Conservation (phyloP, 345 rosid species). For the Geranium rotundifolium region DNA sequence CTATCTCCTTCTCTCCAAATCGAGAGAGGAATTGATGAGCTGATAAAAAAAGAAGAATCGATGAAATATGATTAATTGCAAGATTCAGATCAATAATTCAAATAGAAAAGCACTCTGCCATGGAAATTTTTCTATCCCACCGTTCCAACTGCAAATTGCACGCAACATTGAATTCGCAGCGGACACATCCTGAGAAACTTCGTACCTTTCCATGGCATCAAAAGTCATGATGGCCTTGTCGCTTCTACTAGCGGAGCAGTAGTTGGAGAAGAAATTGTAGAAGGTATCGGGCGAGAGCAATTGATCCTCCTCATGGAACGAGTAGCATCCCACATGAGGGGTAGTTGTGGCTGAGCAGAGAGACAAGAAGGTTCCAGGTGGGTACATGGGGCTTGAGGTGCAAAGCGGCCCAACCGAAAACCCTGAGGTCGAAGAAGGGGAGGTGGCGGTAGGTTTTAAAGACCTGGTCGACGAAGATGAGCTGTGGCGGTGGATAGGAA, state of each 20-base stretch:
- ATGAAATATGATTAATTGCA: too few relatives aligned
- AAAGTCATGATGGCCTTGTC: slow-evolving; percentile 43
- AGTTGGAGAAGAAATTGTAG: slow-evolving; percentile 31
- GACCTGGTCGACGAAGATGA: slow-evolving; percentile 29
- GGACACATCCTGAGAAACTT: slow-evolving; percentile 27
- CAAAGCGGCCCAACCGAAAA: slow-evolving; percentile 41
- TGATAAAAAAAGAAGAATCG: too few relatives aligned
- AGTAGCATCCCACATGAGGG: slow-evolving; percentile 50
- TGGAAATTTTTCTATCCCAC: slow-evolving; percentile 15
- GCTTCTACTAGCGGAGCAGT: slow-evolving; percentile 25
- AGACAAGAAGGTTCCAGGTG: slow-evolving; percentile 49
- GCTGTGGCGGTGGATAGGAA: slow-evolving; percentile 19
- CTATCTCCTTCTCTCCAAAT: too few relatives aligned
- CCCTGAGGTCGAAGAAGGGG: slow-evolving; percentile 28
- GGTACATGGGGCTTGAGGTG: slow-evolving; percentile 18
- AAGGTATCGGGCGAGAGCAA: slow-evolving; percentile 21
- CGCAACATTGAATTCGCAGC: slow-evolving; percentile 43
- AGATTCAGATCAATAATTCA: too few relatives aligned
- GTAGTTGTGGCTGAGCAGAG: slow-evolving; percentile 41
- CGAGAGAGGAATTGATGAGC: too few relatives aligned
- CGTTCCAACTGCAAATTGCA: slow-evolving; percentile 30
- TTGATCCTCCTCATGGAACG: slow-evolving; percentile 38
- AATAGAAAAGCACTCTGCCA: too few relatives aligned
- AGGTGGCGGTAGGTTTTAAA: slow-evolving; percentile 28
- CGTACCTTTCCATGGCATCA: slow-evolving; percentile 41